Evolutionary conservation across 305 asterid species (phyloP).

Genomic region (Plantago coronopus): DNA sequence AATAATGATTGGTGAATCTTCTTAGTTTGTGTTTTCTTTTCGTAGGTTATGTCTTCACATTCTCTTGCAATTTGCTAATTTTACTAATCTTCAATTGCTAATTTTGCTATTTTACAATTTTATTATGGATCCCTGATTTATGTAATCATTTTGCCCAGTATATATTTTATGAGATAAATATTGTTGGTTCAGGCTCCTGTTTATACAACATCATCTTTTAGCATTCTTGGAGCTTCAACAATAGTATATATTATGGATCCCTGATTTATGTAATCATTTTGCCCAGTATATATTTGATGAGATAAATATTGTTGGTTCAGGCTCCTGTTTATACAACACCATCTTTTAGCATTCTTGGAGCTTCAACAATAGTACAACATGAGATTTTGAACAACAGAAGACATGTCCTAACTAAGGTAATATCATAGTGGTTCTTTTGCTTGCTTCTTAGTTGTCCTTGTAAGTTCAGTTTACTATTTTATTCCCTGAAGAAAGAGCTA

Average conservation of each 20-base stretch:
- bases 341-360: slow-evolving; percentile 63
- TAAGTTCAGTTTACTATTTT: slow-evolving; percentile 17
- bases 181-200: slow-evolving; percentile 65
- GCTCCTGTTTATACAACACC: slow-evolving; percentile 84
- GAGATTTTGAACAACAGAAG: slow-evolving; percentile 84
- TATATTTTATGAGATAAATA: slow-evolving; percentile 25
- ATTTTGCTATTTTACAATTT: too few relatives aligned
- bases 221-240: slow-evolving; percentile 74
- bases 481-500: slow-evolving; percentile 11
- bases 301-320: slow-evolving; percentile 36
- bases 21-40: too few relatives aligned
- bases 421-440: not conserved
- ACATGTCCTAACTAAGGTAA: slow-evolving; percentile 92
- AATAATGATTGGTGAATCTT: not conserved
- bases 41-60: not conserved
- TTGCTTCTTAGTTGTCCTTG: slow-evolving; percentile 15
- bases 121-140: too few relatives aligned
- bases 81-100: too few relatives aligned
- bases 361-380: slow-evolving; percentile 87
- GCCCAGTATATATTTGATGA: slow-evolving; percentile 20
- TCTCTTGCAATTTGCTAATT: too few relatives aligned
- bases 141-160: not conserved
- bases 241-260: too few relatives aligned
- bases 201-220: slow-evolving; percentile 66
- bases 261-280: not conserved